Percentiles rank a stretch among this genome's conserved stretches.
These are phyloP conservation scores for Pyracantha coccinea DNA, from an alignment of 331 rosid species.

Conservation along the genomic window DNA sequence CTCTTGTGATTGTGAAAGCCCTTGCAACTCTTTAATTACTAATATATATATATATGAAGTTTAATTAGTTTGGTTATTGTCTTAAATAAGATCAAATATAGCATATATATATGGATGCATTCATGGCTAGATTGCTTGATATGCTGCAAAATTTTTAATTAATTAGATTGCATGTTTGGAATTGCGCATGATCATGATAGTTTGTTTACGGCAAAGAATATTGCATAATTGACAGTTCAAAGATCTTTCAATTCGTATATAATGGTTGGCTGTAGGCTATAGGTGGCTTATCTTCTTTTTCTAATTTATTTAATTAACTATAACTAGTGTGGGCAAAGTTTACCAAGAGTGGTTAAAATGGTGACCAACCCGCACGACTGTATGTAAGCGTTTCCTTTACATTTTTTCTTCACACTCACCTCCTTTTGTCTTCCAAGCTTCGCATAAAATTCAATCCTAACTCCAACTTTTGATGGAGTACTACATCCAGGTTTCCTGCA, in stretches of 20 bases:
- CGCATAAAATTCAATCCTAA: slow-evolving; percentile 8
- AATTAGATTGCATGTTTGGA: not conserved
- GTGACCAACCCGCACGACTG: slow-evolving; percentile 67
- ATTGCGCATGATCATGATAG: not conserved
- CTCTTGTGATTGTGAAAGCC: not conserved
- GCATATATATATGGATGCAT: not conserved
- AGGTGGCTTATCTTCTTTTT: not conserved
- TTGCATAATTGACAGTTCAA: not conserved
- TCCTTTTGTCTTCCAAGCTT: slow-evolving; percentile 18
- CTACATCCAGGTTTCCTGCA: not conserved
- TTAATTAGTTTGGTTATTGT: not conserved
- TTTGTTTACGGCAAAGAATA: not conserved
- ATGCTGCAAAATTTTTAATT: not conserved
- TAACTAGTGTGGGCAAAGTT: slow-evolving; percentile 8
- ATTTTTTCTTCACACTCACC: slow-evolving; percentile 3
- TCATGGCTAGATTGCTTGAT: not conserved
- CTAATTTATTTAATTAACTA: not conserved
- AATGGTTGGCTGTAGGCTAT: not conserved
- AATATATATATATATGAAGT: not conserved
- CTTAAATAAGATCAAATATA: not conserved
- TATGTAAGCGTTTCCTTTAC: slow-evolving; percentile 14
- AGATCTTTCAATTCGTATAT: not conserved
- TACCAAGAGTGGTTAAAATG: slow-evolving; percentile 67
- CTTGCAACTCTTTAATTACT: not conserved
- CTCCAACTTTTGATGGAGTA: not conserved